Evolutionary conservation across 1,284 basidiomycete species (phyloP).

Genomic region (Salmacisia buchloeana): DNA sequence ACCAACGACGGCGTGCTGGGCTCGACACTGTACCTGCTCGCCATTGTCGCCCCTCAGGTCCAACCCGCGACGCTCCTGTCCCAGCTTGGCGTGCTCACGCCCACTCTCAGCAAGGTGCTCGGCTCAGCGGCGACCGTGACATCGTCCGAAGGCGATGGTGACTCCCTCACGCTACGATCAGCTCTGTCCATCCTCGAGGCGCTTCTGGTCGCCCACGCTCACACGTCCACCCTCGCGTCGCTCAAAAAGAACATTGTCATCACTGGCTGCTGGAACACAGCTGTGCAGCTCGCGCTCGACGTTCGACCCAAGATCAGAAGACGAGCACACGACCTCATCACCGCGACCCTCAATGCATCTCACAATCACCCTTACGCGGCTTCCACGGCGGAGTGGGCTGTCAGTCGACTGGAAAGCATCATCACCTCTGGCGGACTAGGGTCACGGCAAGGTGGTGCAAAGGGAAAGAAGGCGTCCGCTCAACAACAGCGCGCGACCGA

Average conservation of each 20-base stretch:
- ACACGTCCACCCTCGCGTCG: conserved; percentile 54
- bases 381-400: conserved; percentile 70
- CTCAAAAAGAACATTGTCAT: conserved; percentile 35
- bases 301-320: conserved; percentile 88
- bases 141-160: conserved; percentile 10
- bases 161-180: conserved; percentile 58
- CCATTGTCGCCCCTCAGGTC: conserved; percentile 38
- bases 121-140: too few species aligned
- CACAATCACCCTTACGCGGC: conserved; percentile 77
- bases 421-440: conserved; percentile 38
- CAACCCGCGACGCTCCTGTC: conserved; percentile 37
- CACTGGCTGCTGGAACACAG: conserved; percentile 57
- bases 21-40: conserved; percentile 43
- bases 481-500: conserved; percentile 49
- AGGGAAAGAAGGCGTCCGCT: conserved; percentile 59
- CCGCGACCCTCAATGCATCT: conserved; percentile 56
- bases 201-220: conserved; percentile 64
- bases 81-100: conserved; percentile 29
- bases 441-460: conserved; percentile 42
- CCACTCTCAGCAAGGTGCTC: conserved; percentile 23
- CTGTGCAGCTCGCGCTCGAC: conserved; percentile 78
- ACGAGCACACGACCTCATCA: conserved; percentile 78
- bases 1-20: neutral
- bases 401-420: conserved; percentile 64
- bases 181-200: conserved; percentile 69